Evolutionary conservation across 441 rosid genomes (phyloP), one percentile per base, ranked within the genome.

Genomic region (Isatis lusitanica): DNA sequence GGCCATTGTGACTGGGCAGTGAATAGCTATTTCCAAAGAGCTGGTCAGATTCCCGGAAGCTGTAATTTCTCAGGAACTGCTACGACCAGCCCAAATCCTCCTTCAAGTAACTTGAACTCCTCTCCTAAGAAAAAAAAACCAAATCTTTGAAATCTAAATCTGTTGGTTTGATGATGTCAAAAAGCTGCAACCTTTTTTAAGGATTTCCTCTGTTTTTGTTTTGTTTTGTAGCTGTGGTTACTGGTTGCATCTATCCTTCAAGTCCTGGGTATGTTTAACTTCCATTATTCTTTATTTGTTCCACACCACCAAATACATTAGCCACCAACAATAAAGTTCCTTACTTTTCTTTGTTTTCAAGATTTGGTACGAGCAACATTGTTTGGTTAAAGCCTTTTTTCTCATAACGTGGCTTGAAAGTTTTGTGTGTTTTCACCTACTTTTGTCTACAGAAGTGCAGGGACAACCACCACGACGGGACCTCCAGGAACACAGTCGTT

Each of bases 1-100:
- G 88, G 85, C 71, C 99, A 95, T 92, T 94, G 98, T 79, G 85
- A 77, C 74, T 92, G 86, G 77, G 98, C 98, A 18, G 99, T 77
- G 9, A 95, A 95, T 70, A 93, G 87, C 70, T 93, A 88, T 72
- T 95, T 79, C 83, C 97, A 95, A 78, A 89, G 28, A 78, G 83
- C 88, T 44, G 83, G 81, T 48, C 91, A 87, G 83, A 24, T 16
- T 71, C 0, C 55, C 24, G 97, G 87, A 1, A 85, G 81, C 85
- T 91, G 98, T 76, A 90, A 95, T 74, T 95, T 95, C 68, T 36
- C 92, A 12, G 90, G 88, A 40, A 47, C 92, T 50, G 98, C 99
- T 18, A 11, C 79, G 5, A 52, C 78, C 5, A 84, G 80, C 55
- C 5, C 81, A 51, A 80, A 35, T 63, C 86, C 85, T 17, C 94